These are phyloP conservation scores for Cryptococcus sp. DNA, from an alignment of 1,284 basidiomycete species.

Conservation along the genomic window DNA sequence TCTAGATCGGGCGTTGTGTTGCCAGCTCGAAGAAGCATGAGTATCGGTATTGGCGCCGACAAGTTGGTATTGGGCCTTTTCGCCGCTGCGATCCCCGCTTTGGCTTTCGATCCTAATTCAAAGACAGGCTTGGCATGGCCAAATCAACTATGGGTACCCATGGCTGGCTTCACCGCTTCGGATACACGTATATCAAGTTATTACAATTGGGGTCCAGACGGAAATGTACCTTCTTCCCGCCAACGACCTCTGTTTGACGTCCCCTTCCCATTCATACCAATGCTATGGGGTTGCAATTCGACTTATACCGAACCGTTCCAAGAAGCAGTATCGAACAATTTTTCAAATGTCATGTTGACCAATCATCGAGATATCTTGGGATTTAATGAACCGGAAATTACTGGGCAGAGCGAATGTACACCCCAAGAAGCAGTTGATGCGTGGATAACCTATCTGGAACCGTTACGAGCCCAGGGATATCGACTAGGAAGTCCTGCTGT, in stretches of 20 bases:
- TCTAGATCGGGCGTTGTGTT: no score
- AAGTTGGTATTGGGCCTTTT: no score
- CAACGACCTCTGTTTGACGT: slow-evolving; percentile 2
- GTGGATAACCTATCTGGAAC: slow-evolving; percentile 13
- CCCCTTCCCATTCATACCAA: slow-evolving; percentile 27
- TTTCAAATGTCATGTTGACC: slow-evolving; percentile 12
- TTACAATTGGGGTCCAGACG: slow-evolving; percentile 29
- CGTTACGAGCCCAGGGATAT: slow-evolving; percentile 34
- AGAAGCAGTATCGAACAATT: slow-evolving; percentile 13
- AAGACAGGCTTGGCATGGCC: slow-evolving; percentile 26
- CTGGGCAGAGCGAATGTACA: slow-evolving; percentile 22
- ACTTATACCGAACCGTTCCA: slow-evolving; percentile 18
- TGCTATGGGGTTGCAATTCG: slow-evolving; percentile 34
- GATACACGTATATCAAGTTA: slow-evolving; percentile 23
- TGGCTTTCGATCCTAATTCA: not conserved
- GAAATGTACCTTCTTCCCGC: slow-evolving; percentile 7
- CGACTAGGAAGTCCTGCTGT: slow-evolving; percentile 51
- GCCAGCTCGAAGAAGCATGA: no score
- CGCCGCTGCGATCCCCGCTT: not conserved
- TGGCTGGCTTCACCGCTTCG: slow-evolving; percentile 18
- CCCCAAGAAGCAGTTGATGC: slow-evolving; percentile 21
- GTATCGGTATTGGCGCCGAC: no score
- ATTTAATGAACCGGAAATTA: slow-evolving; percentile 32
- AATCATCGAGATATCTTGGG: slow-evolving; percentile 19
- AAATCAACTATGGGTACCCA: slow-evolving; percentile 21